Conservation (phyloP, 768 basidiomycete species). For the Tricholoma flavovirens region DNA sequence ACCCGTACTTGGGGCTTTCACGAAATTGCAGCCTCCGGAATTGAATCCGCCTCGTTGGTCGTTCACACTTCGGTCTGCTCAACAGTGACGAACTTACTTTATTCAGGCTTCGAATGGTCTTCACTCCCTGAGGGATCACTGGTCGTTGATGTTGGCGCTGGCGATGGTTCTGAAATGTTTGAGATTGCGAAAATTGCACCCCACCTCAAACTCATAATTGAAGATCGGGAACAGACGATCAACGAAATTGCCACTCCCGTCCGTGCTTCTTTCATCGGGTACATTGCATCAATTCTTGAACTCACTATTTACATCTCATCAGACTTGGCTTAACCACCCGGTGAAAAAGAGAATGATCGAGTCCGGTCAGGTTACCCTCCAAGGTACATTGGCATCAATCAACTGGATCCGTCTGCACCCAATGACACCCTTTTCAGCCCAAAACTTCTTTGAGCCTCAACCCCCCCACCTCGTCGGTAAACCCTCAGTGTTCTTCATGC, state of each 20-base stretch:
- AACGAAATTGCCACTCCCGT: not conserved
- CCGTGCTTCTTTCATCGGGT: not conserved
- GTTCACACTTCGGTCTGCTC: not conserved
- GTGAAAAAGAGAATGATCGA: not conserved
- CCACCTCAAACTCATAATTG: conserved; percentile 26
- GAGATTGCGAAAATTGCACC: conserved; percentile 23
- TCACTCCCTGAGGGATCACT: conserved; percentile 8
- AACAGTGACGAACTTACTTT: not conserved
- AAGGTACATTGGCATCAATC: conserved; percentile 2
- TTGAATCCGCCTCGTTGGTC: not conserved
- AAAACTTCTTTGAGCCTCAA: conserved; percentile 51
- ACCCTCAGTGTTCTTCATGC: conserved; percentile 41
- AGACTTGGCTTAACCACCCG: not conserved
- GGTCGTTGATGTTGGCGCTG: conserved; percentile 33
- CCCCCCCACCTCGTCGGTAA: conserved; percentile 12
- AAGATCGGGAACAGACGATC: conserved; percentile 13
- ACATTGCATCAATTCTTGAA: not conserved
- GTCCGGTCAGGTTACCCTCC: conserved; percentile 1
- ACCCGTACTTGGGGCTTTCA: not conserved
- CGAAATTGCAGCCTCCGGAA: conserved; percentile 8
- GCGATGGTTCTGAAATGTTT: conserved; percentile 25
- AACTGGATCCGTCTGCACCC: not conserved
- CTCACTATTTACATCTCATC: conserved; percentile 2
- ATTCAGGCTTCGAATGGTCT: conserved; percentile 17
- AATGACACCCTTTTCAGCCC: conserved; percentile 21